These are phyloP conservation scores for Lepiota venenata DNA, from an alignment of 768 basidiomycete species.

Conservation along the genomic window DNA sequence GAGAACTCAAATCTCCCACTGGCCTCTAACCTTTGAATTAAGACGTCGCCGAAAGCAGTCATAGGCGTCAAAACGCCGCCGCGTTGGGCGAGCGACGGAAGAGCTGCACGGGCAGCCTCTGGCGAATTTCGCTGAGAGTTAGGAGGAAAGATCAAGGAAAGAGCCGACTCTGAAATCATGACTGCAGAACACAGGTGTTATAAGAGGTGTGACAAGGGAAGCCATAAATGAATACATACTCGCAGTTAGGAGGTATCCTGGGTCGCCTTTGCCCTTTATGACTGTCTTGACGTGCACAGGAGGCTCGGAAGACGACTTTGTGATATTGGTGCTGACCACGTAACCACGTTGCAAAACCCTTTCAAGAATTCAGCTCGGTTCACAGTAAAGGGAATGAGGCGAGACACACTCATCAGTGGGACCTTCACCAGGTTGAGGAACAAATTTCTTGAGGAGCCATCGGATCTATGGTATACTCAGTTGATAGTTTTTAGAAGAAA, in stretches of 20 bases:
- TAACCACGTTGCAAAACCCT: constrained; percentile 61
- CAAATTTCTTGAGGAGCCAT: constrained; percentile 47
- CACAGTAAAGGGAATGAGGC: background rate
- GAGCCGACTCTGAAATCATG: constrained; percentile 69
- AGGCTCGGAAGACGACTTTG: constrained; percentile 49
- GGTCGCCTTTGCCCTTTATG: constrained; percentile 69
- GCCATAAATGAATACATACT: constrained; percentile 30
- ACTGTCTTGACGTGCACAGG: constrained; percentile 53
- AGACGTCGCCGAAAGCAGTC: constrained; percentile 74
- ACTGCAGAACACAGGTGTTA: constrained; percentile 3
- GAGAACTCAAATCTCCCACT: constrained; percentile 57
- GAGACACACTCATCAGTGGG: constrained; percentile 59
- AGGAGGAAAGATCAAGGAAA: constrained; percentile 58
- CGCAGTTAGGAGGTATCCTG: constrained; percentile 64
- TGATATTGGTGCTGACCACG: constrained; percentile 66
- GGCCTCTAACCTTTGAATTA: constrained; percentile 63
- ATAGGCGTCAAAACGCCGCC: constrained; percentile 87
- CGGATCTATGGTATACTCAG: constrained; percentile 40
- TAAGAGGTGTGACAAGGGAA: background rate
- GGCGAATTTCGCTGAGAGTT: constrained; percentile 20
- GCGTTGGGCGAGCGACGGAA: constrained; percentile 52
- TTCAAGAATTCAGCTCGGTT: background rate
- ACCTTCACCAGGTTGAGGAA: constrained; percentile 56
- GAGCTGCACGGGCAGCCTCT: constrained; percentile 31
- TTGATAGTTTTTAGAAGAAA: background rate